Evolutionary conservation across 2,329 filamentous ascomycete species (phyloP), one percentile per base, ranked within the genome.

Genomic region (Ceratocystis smalleyi): DNA sequence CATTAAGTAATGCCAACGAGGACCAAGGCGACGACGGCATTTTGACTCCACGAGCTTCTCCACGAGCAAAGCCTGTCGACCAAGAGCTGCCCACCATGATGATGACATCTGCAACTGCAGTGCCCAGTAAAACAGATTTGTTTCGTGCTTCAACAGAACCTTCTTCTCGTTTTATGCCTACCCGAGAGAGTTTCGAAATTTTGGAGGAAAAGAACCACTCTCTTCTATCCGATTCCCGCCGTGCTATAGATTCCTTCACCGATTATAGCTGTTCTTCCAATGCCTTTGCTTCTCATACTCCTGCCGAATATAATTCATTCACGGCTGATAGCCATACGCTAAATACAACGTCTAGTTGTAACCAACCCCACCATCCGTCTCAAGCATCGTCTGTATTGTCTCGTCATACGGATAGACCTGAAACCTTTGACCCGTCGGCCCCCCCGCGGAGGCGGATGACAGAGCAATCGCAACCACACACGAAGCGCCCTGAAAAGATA

Each of bases 401-500:
- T 40, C 47, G 60, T 15, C 30, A 35, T 15, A 45, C 51, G 3
- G 59, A 65, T 15, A 57, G 60, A 49, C 27, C 40, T 40, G 64
- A 65, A 2, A 1, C 22, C 15, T 17, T 54, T 7, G 59, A 65
- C 24, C 22, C 30, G 5, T 32, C 54, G 19, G 30, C 8, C 8
- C 54, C 47, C n/a, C 60, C 47, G 19, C 59, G 57, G 12, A 65
- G 49, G 27, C 55, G 63, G n/a, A 43, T 43, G 43, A 27, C 59
- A n/a, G 40, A 63, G 30, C 63, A 61, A 45, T 6, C 24, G n/a
- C 62, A 51, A 32, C 61, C 45, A 35, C 66, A 24, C 66, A 69
- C 7, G 72, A 75, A 51, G 65, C 78, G 73, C 0, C 74, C 79
- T 0, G 83, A 85, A 70, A 85, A 84, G 71, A 81, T 78, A 19